phyloP scores from a whole-genome alignment of 139 green algal genomes.

The Marvania coccoides region DNA sequence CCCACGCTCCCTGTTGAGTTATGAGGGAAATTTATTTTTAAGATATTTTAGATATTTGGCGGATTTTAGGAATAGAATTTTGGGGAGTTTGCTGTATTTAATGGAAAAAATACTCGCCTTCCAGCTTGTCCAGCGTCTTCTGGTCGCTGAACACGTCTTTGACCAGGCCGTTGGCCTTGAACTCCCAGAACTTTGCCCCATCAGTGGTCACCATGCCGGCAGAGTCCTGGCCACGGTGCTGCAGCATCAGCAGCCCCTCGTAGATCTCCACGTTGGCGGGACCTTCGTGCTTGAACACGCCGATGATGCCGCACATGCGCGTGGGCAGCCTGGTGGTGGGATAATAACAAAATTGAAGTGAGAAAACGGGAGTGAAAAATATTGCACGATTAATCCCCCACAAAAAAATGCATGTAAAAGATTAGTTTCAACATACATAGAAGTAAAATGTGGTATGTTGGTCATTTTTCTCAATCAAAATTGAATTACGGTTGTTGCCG shows the following conservation, averaged over 20 bases:
- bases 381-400: background rate
- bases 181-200: conserved; percentile 69
- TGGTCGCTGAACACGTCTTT: conserved; percentile 89
- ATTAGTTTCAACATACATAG: no score
- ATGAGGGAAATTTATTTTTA: background rate
- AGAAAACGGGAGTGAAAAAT: background rate
- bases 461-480: no score
- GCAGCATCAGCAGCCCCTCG: conserved; percentile 94
- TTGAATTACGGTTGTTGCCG: no score
- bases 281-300: conserved; percentile 78
- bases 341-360: no score
- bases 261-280: conserved; percentile 83
- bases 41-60: no score
- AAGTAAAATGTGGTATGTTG: no score
- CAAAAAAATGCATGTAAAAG: no score
- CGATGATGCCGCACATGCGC: conserved; percentile 91
- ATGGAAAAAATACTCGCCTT: conserved; percentile 37
- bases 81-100: no score
- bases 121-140: conserved; percentile 64
- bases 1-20: conserved; percentile 48
- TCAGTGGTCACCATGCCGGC: conserved; percentile 96
- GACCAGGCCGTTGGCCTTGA: conserved; percentile 96
- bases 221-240: conserved; percentile 90
- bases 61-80: background rate
- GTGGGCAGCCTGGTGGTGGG: conserved; percentile 8